A percentile compares a stretch with the other conserved stretches of the same genome.
phyloP scores from a whole-genome alignment of 2,329 filamentous ascomycete genomes.

The Penicillium hordei region DNA sequence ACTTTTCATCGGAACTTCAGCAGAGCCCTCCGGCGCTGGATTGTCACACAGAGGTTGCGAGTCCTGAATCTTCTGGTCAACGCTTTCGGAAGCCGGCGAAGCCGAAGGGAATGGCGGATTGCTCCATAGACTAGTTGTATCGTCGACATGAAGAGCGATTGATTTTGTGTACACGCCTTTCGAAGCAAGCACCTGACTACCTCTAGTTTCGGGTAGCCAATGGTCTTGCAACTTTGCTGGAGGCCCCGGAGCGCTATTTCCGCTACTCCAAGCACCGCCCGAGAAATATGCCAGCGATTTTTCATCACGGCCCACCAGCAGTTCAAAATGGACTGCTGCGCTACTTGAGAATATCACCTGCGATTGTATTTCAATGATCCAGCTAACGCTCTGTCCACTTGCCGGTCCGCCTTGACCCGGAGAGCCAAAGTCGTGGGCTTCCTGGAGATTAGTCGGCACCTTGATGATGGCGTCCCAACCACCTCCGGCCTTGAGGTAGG shows the following conservation, averaged over 20 bases:
- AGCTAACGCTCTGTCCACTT: conserved; percentile 63
- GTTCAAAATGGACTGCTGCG: conserved; percentile 82
- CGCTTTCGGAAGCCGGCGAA: conserved; percentile 42
- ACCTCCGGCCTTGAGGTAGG: conserved; percentile 91
- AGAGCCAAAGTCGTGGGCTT: conserved; percentile 18
- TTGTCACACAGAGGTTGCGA: conserved; percentile 21
- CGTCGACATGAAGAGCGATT: conserved; percentile 74
- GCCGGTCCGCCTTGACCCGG: conserved; percentile 48
- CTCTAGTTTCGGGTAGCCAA: conserved; percentile 60
- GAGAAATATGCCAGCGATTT: conserved; percentile 72
- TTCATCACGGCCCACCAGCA: conserved; percentile 81
- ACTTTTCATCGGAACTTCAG: conserved; percentile 16
- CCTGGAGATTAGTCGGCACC: conserved; percentile 71
- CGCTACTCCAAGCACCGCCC: conserved; percentile 51
- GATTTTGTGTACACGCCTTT: conserved; percentile 84
- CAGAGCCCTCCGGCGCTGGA: conserved; percentile 1
- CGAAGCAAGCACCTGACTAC: conserved; percentile 59
- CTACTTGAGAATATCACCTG: conserved; percentile 93
- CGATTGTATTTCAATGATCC: conserved; percentile 87
- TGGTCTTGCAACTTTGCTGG: conserved; percentile 76
- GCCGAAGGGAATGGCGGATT: conserved; percentile 73
- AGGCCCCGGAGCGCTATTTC: conserved; percentile 56
- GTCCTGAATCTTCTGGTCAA: conserved; percentile 25
- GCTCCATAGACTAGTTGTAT: conserved; percentile 89
- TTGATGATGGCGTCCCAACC: conserved; percentile 77